Evolutionary conservation across 2,329 filamentous ascomycete genomes (phyloP).

Genomic region (Beauveria bassiana): DNA sequence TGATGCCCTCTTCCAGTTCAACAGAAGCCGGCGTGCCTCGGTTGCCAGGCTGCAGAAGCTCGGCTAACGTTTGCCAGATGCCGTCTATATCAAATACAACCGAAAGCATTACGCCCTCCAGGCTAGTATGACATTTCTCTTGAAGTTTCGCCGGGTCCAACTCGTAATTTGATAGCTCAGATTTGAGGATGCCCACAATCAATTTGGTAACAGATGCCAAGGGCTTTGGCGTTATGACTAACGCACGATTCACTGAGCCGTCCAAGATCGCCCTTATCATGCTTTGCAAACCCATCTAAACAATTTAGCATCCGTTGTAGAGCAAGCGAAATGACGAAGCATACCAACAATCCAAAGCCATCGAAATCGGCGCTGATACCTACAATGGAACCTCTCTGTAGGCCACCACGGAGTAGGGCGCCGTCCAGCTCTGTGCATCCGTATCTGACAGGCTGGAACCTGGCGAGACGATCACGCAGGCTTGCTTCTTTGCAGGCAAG

Average conservation of each 20-base stretch:
- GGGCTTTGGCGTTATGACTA: slow-evolving; percentile 44
- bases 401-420: slow-evolving; percentile 36
- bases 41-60: slow-evolving; percentile 29
- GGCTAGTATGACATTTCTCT: slow-evolving; percentile 23
- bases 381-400: slow-evolving; percentile 44
- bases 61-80: slow-evolving; percentile 47
- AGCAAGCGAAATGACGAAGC: slow-evolving; percentile 15
- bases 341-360: slow-evolving; percentile 39
- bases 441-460: slow-evolving; percentile 27
- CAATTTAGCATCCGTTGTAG: neutral
- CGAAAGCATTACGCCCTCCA: slow-evolving; percentile 46
- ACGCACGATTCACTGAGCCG: slow-evolving; percentile 20
- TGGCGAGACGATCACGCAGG: slow-evolving; percentile 24
- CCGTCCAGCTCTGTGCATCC: slow-evolving; percentile 44
- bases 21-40: neutral
- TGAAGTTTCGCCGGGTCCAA: neutral
- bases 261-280: slow-evolving; percentile 32
- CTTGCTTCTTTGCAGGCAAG: slow-evolving; percentile 32
- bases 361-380: slow-evolving; percentile 45
- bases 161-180: neutral
- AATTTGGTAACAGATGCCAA: slow-evolving; percentile 16
- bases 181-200: neutral
- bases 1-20: neutral
- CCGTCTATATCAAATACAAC: slow-evolving; percentile 53
- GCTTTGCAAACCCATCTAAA: slow-evolving; percentile 41